Evolutionary conservation across 768 basidiomycete species (phyloP).

Genomic region (Mrakia gelida): DNA sequence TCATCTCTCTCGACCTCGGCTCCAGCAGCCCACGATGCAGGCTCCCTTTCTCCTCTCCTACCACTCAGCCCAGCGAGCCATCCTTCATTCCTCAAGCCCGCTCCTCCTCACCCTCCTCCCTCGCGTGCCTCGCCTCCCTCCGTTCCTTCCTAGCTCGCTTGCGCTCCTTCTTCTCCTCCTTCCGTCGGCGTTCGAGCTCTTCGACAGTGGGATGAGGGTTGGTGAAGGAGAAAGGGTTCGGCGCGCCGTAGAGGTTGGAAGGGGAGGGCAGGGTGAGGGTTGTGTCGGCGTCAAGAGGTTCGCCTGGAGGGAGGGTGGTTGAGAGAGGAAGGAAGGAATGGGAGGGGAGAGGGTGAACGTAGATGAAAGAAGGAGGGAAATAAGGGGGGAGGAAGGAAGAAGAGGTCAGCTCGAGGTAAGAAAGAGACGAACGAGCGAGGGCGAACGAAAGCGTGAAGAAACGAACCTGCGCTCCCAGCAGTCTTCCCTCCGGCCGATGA

Average conservation of each 20-base stretch:
- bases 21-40: too few species aligned
- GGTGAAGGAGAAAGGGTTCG: neutral
- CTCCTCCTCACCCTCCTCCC: neutral
- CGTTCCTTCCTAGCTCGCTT: neutral
- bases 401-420: neutral
- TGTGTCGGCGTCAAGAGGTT: neutral
- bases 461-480: neutral
- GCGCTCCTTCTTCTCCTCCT: constrained; percentile 1
- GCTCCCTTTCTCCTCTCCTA: too few species aligned
- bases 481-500: neutral
- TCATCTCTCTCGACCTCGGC: too few species aligned
- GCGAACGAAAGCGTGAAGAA: neutral
- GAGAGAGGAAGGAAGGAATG: neutral
- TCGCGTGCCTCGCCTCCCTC: neutral
- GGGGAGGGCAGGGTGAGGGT: neutral
- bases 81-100: neutral
- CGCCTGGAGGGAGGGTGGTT: neutral
- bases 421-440: neutral
- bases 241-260: neutral
- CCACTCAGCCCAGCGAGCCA: too few species aligned
- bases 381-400: neutral
- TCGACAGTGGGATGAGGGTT: neutral
- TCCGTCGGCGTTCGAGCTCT: neutral
- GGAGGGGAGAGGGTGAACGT: neutral
- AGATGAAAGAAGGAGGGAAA: neutral